phyloP scores from a whole-genome alignment of 2,329 filamentous ascomycete genomes.

The Mycogone perniciosa region DNA sequence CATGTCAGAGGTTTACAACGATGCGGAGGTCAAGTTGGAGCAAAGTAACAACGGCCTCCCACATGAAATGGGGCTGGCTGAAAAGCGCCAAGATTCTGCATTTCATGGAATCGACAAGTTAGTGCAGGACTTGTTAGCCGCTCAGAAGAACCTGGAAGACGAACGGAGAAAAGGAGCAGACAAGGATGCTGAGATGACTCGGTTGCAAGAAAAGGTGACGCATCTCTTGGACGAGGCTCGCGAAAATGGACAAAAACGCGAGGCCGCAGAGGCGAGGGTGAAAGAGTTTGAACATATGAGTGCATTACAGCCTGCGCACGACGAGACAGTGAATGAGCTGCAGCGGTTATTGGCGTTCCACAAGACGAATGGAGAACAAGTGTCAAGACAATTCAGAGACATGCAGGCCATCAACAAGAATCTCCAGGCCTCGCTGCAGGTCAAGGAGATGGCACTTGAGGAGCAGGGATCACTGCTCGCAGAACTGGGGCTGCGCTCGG shows the following conservation, averaged over 20 bases:
- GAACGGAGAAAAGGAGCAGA: background rate
- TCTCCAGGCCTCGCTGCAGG: conserved; percentile 1
- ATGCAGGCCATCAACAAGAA: conserved; percentile 2
- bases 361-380: conserved; percentile 4
- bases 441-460: background rate
- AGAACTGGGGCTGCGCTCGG: background rate
- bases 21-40: too few relatives aligned
- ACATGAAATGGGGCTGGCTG: background rate
- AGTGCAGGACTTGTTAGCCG: background rate
- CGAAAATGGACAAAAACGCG: background rate
- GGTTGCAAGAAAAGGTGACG: background rate
- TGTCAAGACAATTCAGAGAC: conserved; percentile 1
- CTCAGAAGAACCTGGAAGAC: background rate
- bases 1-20: too few relatives aligned
- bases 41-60: too few relatives aligned
- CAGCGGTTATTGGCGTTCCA: conserved; percentile 4
- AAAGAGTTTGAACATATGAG: background rate
- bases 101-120: background rate
- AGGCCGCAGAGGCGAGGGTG: background rate
- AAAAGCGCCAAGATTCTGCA: background rate
- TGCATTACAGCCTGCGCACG: background rate
- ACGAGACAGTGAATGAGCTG: conserved; percentile 3
- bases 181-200: background rate
- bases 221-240: background rate
- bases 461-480: background rate